Evolutionary conservation across 192 early-diverging fungal species (phyloP), one percentile per base, ranked within the genome.

Genomic region (Umbelopsis sp.): DNA sequence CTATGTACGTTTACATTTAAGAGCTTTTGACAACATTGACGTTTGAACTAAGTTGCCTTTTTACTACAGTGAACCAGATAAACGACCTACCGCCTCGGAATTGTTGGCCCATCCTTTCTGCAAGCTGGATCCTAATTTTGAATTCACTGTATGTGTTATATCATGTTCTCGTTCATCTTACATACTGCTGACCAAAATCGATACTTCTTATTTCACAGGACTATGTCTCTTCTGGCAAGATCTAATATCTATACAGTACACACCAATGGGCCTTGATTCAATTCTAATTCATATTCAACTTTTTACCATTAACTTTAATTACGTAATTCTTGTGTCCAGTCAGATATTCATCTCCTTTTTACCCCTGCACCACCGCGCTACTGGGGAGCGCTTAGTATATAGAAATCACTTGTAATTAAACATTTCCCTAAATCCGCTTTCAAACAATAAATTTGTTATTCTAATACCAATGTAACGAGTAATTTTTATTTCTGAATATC

Each of bases 11-110:
- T 11, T 9, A 20, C 26, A 2, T 5, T 41, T 11, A 41, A 11
- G 4, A 11, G 12, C 38, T 11, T n/a, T 41, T 6, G 26, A 54
- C 26, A 2, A 54, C 0, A 22, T 21, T 54, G 26, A 34, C 36
- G 49, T 12, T 38, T 9, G 16, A 20, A 43, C 20, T 65, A 43
- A 31, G n/a, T n/a, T n/a, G n/a, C 51, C 26, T 66, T 47, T 14
- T 20, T 71, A 29, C 74, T 72, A 65, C 20, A 89, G 91, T 17
- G 92, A 96, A 74, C 93, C 96, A 8, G 86, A 87, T 20, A 67
- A 77, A 26, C 80, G 97, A 31, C 92, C 93, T 45, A 90, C 95
- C 1, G 97, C 96, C 0, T 65, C 79, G 0, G 84, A 92, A 45
- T 77, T 97, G 29, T 71, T 91, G 12, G 41, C 77, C 1, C 88